Evolutionary conservation across 2,329 filamentous ascomycete species (phyloP).

Genomic region (Microdochium paspali): DNA sequence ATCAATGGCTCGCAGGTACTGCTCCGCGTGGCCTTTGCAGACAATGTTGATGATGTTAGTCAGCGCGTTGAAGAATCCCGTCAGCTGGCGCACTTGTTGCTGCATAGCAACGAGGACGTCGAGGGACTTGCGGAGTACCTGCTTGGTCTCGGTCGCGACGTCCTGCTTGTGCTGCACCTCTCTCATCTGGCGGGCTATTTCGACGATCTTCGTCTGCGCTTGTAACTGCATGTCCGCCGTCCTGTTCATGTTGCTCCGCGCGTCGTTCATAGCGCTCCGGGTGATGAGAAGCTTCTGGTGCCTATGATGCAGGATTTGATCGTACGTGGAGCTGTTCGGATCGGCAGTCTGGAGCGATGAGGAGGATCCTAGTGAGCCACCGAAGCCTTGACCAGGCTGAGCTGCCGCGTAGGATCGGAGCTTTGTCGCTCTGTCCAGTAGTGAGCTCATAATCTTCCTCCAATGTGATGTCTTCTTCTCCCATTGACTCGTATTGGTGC

Average conservation of each 20-base stretch:
- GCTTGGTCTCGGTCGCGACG: background rate
- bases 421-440: background rate
- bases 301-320: background rate
- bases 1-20: background rate
- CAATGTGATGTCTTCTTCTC: background rate
- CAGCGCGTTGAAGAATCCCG: background rate
- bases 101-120: background rate
- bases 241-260: background rate
- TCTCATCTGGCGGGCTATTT: background rate
- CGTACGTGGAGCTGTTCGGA: background rate
- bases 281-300: background rate
- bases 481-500: background rate
- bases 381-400: background rate
- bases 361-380: background rate
- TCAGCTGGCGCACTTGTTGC: background rate
- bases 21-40: background rate
- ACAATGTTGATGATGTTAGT: background rate
- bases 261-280: background rate
- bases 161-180: background rate
- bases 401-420: background rate
- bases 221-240: background rate
- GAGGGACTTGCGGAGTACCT: background rate
- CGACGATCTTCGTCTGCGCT: background rate
- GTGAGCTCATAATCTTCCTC: background rate
- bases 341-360: background rate